These are phyloP conservation scores for Alternaria metachromatica DNA, from an alignment of 2,329 filamentous ascomycete genomes.

Conservation along the genomic window DNA sequence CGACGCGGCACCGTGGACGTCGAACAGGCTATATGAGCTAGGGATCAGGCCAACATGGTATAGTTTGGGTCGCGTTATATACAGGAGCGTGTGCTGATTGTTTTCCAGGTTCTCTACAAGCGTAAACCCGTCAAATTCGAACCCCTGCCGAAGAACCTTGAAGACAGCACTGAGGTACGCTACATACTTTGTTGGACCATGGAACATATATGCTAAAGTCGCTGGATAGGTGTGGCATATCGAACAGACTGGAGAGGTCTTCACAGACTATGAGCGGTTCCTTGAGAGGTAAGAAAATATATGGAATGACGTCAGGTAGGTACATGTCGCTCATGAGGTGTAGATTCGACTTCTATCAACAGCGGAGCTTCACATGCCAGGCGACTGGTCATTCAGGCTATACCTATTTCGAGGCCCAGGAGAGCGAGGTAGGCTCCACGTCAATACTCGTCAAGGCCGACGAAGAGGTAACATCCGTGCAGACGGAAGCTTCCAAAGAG, in stretches of 20 bases:
- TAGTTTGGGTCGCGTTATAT: constrained; percentile 15
- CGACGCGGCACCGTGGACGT: constrained; percentile 33
- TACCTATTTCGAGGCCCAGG: constrained; percentile 89
- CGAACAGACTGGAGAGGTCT: constrained; percentile 86
- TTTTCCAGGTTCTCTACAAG: constrained; percentile 85
- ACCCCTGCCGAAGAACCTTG: constrained; percentile 72
- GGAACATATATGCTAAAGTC: constrained; percentile 36
- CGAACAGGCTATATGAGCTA: constrained; percentile 40
- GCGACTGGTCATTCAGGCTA: constrained; percentile 92
- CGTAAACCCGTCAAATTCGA: constrained; percentile 90
- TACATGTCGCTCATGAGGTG: constrained; percentile 24
- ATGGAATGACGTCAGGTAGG: constrained; percentile 27
- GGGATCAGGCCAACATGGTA: constrained; percentile 42
- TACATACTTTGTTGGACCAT: constrained; percentile 6
- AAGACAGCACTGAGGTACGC: constrained; percentile 83
- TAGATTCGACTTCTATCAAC: constrained; percentile 92
- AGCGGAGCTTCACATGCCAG: constrained; percentile 92
- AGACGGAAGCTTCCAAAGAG: constrained; percentile 75
- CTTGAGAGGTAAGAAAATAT: constrained; percentile 70
- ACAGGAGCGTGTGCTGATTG: constrained; percentile 22
- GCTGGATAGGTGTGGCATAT: constrained; percentile 84
- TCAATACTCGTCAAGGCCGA: constrained; percentile 30
- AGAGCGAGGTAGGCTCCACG: constrained; percentile 77
- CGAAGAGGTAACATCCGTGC: constrained; percentile 39
- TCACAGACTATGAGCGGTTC: constrained; percentile 87